A percentile compares a stretch with the other conserved stretches of the same genome.
These are phyloP conservation scores for Salix brachista DNA, from an alignment of 345 rosid genomes.

Conservation along the genomic window DNA sequence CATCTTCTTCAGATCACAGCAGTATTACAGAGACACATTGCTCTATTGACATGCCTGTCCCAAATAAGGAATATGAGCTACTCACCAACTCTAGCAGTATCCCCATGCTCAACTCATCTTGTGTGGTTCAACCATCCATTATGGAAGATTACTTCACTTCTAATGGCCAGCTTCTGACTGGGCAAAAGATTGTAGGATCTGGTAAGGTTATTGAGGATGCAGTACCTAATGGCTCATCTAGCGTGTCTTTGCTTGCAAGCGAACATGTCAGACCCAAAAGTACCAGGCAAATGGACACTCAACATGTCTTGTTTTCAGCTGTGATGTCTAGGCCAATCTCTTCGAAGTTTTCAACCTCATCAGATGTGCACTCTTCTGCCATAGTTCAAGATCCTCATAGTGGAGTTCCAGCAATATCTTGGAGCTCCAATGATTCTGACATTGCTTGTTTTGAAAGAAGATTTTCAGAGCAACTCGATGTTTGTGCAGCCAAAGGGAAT, in stretches of 20 bases:
- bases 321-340: neutral
- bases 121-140: conserved; percentile 9
- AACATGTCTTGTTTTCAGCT: conserved; percentile 1
- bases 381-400: conserved; percentile 6
- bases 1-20: conserved; percentile 22
- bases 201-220: neutral
- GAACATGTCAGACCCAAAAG: neutral
- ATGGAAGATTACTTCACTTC: conserved; percentile 12
- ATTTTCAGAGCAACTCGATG: conserved; percentile 1
- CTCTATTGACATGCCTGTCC: conserved; percentile 13
- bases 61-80: conserved; percentile 10
- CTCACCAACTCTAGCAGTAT: conserved; percentile 1
- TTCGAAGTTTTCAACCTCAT: neutral
- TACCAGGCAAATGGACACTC: conserved; percentile 9
- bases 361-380: conserved; percentile 10
- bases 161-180: conserved; percentile 4
- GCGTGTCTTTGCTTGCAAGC: conserved; percentile 12
- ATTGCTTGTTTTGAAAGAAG: conserved; percentile 10
- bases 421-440: conserved; percentile 15
- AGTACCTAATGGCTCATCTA: conserved; percentile 12
- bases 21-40: conserved; percentile 7
- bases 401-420: neutral
- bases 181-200: neutral
- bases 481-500: conserved; percentile 10
- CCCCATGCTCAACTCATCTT: conserved; percentile 12